Percentiles rank a stretch among this genome's conserved stretches.
These are phyloP conservation scores for Lachnellula hyalina DNA, from an alignment of 2,329 filamentous ascomycete genomes.

Conservation along the genomic window DNA sequence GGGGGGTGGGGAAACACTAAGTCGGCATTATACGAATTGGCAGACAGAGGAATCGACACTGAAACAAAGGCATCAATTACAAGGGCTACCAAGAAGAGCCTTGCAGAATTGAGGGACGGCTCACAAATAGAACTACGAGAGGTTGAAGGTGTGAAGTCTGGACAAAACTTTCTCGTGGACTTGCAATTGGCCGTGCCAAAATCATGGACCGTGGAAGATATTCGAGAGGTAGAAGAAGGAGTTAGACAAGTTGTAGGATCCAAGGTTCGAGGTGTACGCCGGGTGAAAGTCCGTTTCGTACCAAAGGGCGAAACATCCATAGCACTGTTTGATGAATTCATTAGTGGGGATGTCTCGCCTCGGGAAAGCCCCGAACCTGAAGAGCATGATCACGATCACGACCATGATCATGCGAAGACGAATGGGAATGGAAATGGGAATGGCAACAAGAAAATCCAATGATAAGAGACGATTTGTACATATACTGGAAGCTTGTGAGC, in stretches of 20 bases:
- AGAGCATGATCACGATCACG: constrained; percentile 42
- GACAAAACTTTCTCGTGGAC: constrained; percentile 93
- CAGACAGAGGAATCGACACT: constrained; percentile 82
- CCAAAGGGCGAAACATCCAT: constrained; percentile 54
- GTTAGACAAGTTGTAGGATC: constrained; percentile 68
- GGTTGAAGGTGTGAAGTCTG: constrained; percentile 87
- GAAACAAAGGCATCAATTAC: constrained; percentile 72
- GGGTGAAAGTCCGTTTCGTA: constrained; percentile 79
- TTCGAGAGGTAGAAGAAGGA: constrained; percentile 64
- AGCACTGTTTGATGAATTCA: constrained; percentile 74
- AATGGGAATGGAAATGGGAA: constrained; percentile 30
- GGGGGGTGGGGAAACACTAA: constrained; percentile 84
- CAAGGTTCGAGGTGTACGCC: constrained; percentile 77
- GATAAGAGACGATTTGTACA: constrained; percentile 16
- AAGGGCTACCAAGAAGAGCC: constrained; percentile 55
- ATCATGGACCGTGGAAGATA: constrained; percentile 68
- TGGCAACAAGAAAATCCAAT: constrained; percentile 25
- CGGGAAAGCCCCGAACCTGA: constrained; percentile 57
- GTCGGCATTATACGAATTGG: constrained; percentile 77
- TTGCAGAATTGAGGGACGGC: constrained; percentile 49
- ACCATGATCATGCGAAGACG: constrained; percentile 28
- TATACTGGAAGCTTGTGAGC: constrained; percentile 6
- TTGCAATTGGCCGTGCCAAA: constrained; percentile 77
- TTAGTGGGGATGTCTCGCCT: constrained; percentile 56
- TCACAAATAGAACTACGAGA: constrained; percentile 65